Evolutionary conservation across 495 filamentous ascomycete species (phyloP).

Genomic region (Collariella sp.): DNA sequence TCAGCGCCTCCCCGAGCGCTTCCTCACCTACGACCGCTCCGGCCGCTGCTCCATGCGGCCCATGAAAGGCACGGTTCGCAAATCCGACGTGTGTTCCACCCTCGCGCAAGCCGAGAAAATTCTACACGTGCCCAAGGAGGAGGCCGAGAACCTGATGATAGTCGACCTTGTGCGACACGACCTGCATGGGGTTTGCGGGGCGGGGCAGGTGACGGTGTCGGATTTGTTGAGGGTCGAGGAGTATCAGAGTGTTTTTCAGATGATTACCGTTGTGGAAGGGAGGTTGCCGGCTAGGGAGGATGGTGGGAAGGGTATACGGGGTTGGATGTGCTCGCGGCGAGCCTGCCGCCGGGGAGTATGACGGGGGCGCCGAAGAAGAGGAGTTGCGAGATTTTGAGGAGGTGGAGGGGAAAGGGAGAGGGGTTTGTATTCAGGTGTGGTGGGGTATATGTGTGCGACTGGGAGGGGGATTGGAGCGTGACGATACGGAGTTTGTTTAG

Average conservation of each 20-base stretch:
- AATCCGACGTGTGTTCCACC: slow-evolving; percentile 49
- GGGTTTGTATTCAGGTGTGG: slow-evolving; percentile 80
- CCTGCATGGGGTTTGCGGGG: slow-evolving; percentile 68
- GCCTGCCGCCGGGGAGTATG: slow-evolving; percentile 85
- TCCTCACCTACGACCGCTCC: slow-evolving; percentile 60
- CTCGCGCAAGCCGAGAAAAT: slow-evolving; percentile 57
- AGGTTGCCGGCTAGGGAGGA: slow-evolving; percentile 35
- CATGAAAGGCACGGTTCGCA: slow-evolving; percentile 92
- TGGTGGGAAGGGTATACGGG: slow-evolving; percentile 39
- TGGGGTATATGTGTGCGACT: slow-evolving; percentile 81
- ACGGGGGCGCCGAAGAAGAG: slow-evolving; percentile 91
- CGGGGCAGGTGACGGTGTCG: slow-evolving; percentile 54
- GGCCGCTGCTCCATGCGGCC: slow-evolving; percentile 60
- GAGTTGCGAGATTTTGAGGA: slow-evolving; percentile 67
- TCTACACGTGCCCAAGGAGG: slow-evolving; percentile 74
- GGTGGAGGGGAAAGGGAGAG: slow-evolving; percentile 53
- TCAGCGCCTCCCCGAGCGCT: slow-evolving; percentile 86
- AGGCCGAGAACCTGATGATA: slow-evolving; percentile 97
- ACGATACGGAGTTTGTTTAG: slow-evolving; percentile 72
- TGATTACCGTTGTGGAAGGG: slow-evolving; percentile 80
- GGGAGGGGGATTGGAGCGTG: slow-evolving; percentile 80
- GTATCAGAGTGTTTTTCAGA: slow-evolving; percentile 79
- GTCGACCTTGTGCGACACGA: slow-evolving; percentile 92
- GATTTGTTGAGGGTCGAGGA: slow-evolving; percentile 82
- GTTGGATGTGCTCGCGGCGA: slow-evolving; percentile 66